phyloP scores from a whole-genome alignment of 148 eudicot genomes.

The Beta vulgaris region DNA sequence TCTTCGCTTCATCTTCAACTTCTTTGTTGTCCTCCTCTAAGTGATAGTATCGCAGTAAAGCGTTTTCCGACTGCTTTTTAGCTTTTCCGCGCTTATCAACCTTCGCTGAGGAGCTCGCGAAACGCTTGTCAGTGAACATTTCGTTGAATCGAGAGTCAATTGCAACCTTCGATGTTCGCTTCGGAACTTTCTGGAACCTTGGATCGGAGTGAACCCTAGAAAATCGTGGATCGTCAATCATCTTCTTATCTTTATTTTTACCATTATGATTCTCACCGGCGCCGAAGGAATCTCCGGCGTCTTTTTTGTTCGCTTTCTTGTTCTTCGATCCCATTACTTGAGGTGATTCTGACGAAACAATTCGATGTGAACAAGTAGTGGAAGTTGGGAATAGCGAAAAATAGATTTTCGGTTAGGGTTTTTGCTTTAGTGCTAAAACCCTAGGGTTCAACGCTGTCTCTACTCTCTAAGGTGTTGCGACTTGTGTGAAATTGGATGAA shows the following conservation, averaged over 20 bases:
- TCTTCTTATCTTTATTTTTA: constrained; percentile 2
- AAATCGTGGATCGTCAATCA: constrained; percentile 64
- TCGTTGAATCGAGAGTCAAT: constrained; percentile 68
- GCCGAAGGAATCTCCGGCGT: constrained; percentile 4
- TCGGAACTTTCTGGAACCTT: constrained; percentile 63
- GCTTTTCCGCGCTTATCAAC: constrained; percentile 75
- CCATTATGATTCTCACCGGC: constrained; percentile 16
- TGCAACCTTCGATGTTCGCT: constrained; percentile 49
- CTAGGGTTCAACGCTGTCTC: constrained; percentile 10
- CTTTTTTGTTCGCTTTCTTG: constrained; percentile 28
- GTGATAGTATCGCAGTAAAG: constrained; percentile 57
- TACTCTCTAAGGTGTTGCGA: too few relatives aligned
- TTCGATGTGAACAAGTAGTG: not conserved
- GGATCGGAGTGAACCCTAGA: constrained; percentile 67
- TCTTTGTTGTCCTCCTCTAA: constrained; percentile 32
- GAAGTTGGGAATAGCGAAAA: not conserved
- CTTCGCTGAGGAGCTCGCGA: constrained; percentile 50
- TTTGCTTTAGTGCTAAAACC: constrained; percentile 15
- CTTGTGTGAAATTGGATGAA: too few relatives aligned
- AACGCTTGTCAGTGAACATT: constrained; percentile 60
- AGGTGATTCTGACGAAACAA: not conserved
- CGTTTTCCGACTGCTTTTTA: constrained; percentile 36
- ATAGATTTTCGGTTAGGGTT: constrained; percentile 6
- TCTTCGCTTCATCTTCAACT: constrained; percentile 12
- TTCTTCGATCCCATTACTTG: constrained; percentile 44